Conservation (phyloP, 2,329 filamentous ascomycete genomes). For the Pseudogymnoascus sp. region DNA sequence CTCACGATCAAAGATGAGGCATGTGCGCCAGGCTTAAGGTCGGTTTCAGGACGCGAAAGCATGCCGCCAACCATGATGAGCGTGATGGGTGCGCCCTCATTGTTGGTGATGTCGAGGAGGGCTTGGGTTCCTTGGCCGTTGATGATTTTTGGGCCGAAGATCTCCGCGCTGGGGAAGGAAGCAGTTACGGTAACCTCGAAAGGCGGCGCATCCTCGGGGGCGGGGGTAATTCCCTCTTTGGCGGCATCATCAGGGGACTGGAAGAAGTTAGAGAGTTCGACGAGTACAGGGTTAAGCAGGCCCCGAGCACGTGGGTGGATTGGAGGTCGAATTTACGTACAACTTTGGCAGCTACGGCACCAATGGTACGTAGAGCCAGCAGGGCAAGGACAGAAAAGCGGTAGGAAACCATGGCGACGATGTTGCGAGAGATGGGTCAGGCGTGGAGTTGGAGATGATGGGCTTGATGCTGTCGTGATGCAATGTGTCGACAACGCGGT, state of each 20-base stretch:
- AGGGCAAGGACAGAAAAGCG: slow-evolving; percentile 64
- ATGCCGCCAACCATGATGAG: slow-evolving; percentile 70
- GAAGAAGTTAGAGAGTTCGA: slow-evolving; percentile 14
- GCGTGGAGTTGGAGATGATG: not conserved
- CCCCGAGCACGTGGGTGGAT: slow-evolving; percentile 20
- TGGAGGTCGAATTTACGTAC: slow-evolving; percentile 38
- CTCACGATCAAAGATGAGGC: slow-evolving; percentile 54
- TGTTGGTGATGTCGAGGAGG: slow-evolving; percentile 73
- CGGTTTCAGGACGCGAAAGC: slow-evolving; percentile 39
- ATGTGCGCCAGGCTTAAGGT: slow-evolving; percentile 40
- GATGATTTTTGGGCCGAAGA: slow-evolving; percentile 92
- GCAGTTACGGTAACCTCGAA: slow-evolving; percentile 58
- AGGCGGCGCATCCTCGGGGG: slow-evolving; percentile 30
- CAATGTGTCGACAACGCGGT: slow-evolving; percentile 2
- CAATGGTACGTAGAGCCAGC: slow-evolving; percentile 59
- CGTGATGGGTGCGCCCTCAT: slow-evolving; percentile 66
- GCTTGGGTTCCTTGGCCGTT: slow-evolving; percentile 83
- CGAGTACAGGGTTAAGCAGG: slow-evolving; percentile 6
- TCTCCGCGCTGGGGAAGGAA: slow-evolving; percentile 54
- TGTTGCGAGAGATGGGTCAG: not conserved
- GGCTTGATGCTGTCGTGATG: not conserved
- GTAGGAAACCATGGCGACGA: slow-evolving; percentile 56
- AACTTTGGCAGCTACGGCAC: slow-evolving; percentile 52
- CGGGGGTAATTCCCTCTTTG: slow-evolving; percentile 12
- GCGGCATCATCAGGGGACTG: slow-evolving; percentile 15